Evolutionary conservation across 345 rosid species (phyloP).

Genomic region (Cochlearia excelsa): DNA sequence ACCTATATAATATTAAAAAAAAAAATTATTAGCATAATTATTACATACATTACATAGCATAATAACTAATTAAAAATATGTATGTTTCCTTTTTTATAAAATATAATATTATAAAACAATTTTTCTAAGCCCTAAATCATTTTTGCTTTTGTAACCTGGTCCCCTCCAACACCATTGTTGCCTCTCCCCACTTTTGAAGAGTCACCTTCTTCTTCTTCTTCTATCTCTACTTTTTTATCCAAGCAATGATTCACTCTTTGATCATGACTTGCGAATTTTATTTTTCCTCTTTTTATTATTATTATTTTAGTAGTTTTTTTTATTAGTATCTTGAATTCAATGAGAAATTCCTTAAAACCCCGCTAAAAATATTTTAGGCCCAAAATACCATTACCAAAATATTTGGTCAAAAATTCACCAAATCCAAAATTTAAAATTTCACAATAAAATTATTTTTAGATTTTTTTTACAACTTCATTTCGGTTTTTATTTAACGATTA

Average conservation of each 20-base stretch:
- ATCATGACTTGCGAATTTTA: conserved; percentile 30
- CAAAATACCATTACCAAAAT: too few relatives aligned
- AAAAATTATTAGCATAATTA: conserved; percentile 12
- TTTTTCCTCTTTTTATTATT: not conserved
- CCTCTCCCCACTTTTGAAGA: conserved; percentile 39
- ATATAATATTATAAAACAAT: conserved; percentile 6
- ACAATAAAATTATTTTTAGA: too few relatives aligned
- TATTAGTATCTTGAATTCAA: too few relatives aligned
- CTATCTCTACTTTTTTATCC: conserved; percentile 33
- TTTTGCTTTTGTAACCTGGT: conserved; percentile 31
- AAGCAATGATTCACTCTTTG: conserved; percentile 34
- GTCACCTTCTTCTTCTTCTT: conserved; percentile 27
- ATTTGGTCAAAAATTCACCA: too few relatives aligned
- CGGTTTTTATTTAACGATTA: too few relatives aligned
- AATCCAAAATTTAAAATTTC: too few relatives aligned
- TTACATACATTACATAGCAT: conserved; percentile 11
- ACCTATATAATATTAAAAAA: conserved; percentile 26
- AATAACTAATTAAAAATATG: conserved; percentile 2
- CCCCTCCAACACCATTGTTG: conserved; percentile 38
- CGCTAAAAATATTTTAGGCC: too few relatives aligned
- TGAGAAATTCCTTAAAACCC: too few relatives aligned
- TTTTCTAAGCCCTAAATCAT: conserved; percentile 33
- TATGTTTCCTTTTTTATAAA: conserved; percentile 2
- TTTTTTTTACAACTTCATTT: too few relatives aligned
- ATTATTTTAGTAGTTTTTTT: too few relatives aligned